Evolutionary conservation across 1,284 basidiomycete species (phyloP).

Genomic region (Pisolithus thermaeus): DNA sequence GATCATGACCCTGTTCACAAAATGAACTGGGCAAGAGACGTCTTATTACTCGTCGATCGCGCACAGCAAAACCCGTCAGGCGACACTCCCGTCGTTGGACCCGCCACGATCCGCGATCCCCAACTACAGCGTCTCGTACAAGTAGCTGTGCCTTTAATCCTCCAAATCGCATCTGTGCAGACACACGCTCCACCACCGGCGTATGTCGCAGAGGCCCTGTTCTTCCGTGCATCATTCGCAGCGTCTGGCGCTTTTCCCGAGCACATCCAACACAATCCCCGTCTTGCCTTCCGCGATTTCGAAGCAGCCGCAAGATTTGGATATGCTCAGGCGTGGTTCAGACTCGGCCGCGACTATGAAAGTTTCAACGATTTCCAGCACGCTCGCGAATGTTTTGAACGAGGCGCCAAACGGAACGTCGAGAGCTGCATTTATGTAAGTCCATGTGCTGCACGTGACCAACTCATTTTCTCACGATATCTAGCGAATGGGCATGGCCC

Average conservation of each 20-base stretch:
- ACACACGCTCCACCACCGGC: conserved; percentile 33
- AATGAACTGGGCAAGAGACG: conserved; percentile 74
- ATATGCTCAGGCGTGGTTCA: conserved; percentile 77
- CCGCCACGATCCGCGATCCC: conserved; percentile 56
- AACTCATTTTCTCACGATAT: conserved; percentile 4
- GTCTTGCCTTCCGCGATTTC: conserved; percentile 84
- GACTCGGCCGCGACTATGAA: conserved; percentile 88
- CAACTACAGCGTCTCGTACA: conserved; percentile 57
- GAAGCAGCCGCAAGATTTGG: conserved; percentile 75
- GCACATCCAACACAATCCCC: conserved; percentile 59
- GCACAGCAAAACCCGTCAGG: conserved; percentile 36
- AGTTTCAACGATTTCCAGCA: conserved; percentile 68
- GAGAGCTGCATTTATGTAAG: conserved; percentile 77
- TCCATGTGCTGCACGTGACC: conserved; percentile 14
- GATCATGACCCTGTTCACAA: conserved; percentile 51
- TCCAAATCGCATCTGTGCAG: conserved; percentile 43
- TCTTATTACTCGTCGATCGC: conserved; percentile 74
- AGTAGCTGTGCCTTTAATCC: conserved; percentile 58
- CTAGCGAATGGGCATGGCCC: conserved; percentile 86
- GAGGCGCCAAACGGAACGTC: conserved; percentile 66
- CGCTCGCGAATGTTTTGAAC: conserved; percentile 79
- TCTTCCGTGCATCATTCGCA: conserved; percentile 66
- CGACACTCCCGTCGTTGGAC: conserved; percentile 43
- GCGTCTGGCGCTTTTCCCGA: conserved; percentile 64
- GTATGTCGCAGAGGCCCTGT: conserved; percentile 68